Evolutionary conservation across 306 rosid genomes (phyloP), one percentile per base, ranked within the genome.

Genomic region (Erythrophleum fordii): DNA sequence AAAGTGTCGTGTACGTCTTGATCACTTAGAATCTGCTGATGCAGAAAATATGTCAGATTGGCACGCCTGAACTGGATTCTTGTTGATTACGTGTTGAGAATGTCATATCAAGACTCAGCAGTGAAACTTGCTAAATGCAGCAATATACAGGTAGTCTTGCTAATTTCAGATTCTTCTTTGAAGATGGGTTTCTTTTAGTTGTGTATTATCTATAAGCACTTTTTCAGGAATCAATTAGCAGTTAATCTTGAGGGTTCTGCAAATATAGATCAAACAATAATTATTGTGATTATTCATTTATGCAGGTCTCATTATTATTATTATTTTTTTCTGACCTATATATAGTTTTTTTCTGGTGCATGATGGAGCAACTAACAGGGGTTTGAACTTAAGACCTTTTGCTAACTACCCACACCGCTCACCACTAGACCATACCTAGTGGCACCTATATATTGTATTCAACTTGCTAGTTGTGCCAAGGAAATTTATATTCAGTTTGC

Each of bases 11-110:
- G 90, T 84, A 16, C 89, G 99, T 72, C 80, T 93, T 0, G 90
- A 85, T 77, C 99, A 95, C 82, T 88, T 95, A 74, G 98, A 90
- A 76, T 93, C 97, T 17, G 98, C 90, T 9, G 92, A 90, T 82
- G 85, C 86, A 10, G 98, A 91, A 69, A 91, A 92, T 72, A 60
- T 87, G 79, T 46, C 93, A 0, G 99, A 89, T 62, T 95, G 97
- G 97, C 90, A 46, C 94, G 96, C 46, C 46, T 95, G 97, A 95
- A 95, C 72, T 90, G 98, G 79, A 89, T 93, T 80, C 93, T 95
- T 72, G 94, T 93, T 83, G 99, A 95, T 86, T 95, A 95, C 89
- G 91, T 95, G 99, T 81, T 93, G 88, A 85, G 99, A 79, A 93
- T 91, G 98, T 95, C 99, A 0, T 95, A 95, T 72, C 90, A 86